Conservation (phyloP, 441 rosid species). For the Gossypium schwendimanii region DNA sequence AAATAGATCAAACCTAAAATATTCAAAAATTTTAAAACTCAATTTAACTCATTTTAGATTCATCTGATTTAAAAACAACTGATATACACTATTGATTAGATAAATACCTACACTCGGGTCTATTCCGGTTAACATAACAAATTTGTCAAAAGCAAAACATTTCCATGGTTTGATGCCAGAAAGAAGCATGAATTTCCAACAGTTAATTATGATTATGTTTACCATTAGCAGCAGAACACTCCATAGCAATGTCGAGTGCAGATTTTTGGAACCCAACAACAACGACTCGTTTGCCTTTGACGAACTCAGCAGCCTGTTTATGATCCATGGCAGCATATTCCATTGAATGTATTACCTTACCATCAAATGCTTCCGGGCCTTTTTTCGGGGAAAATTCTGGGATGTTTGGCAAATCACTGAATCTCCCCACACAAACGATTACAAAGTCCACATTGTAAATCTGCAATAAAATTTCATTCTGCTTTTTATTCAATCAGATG, state of each 20-base stretch:
- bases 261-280: conserved; percentile 42
- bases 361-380: conserved; percentile 41
- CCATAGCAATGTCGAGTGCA: conserved; percentile 42
- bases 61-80: no score
- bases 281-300: conserved; percentile 27
- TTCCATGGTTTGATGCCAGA: neutral
- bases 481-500: neutral
- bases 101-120: no score
- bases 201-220: neutral
- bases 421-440: conserved; percentile 38
- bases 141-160: no score
- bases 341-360: conserved; percentile 38
- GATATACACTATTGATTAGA: no score
- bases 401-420: conserved; percentile 37
- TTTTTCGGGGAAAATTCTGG: conserved; percentile 40
- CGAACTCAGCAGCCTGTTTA: conserved; percentile 19
- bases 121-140: no score
- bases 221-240: conserved; percentile 40
- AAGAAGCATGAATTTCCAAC: neutral
- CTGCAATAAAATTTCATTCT: neutral
- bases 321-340: conserved; percentile 33
- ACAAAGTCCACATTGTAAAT: conserved; percentile 30
- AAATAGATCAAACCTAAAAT: no score
- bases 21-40: no score
- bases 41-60: no score